A percentile compares a stretch with the other conserved stretches of the same genome.
These are phyloP conservation scores for Globisporangium polare DNA, from an alignment of 352 stramenopile species.

Conservation along the genomic window DNA sequence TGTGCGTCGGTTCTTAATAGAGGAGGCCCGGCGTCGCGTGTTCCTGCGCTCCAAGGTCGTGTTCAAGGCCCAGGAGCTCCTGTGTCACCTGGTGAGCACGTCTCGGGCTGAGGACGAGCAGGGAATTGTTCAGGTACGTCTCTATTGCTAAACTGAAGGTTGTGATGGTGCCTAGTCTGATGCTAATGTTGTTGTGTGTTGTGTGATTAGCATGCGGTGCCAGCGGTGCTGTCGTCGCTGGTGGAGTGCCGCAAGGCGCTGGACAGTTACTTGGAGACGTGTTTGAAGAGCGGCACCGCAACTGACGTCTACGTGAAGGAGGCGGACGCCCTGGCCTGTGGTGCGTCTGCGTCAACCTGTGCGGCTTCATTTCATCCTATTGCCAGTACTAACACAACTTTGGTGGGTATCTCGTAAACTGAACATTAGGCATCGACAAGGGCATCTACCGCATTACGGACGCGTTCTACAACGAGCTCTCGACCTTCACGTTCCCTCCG, in stretches of 20 bases:
- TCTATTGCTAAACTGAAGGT: background rate
- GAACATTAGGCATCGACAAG: slow-evolving; percentile 55
- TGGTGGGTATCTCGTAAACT: background rate
- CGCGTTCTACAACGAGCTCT: slow-evolving; percentile 59
- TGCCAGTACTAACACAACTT: background rate
- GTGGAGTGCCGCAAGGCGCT: slow-evolving; percentile 62
- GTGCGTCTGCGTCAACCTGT: no score
- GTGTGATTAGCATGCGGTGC: slow-evolving; percentile 53
- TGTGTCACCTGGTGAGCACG: slow-evolving; percentile 54
- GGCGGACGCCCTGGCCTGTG: slow-evolving; percentile 51
- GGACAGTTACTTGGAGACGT: slow-evolving; percentile 65
- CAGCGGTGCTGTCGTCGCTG: slow-evolving; percentile 62
- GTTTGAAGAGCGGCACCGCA: slow-evolving; percentile 51
- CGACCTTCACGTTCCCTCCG: slow-evolving; percentile 46
- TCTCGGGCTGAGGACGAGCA: slow-evolving; percentile 60
- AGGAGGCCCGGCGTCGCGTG: slow-evolving; percentile 45
- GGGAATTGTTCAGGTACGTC: slow-evolving; percentile 64
- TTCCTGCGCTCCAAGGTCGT: slow-evolving; percentile 44
- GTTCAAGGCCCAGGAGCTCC: slow-evolving; percentile 35
- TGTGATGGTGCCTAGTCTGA: background rate
- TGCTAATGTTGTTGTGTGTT: background rate
- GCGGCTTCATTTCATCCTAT: no score
- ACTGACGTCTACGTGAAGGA: slow-evolving; percentile 64
- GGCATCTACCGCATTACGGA: slow-evolving; percentile 76
- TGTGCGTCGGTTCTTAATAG: slow-evolving; percentile 45